Percentiles rank a stretch among this genome's conserved stretches.
Conservation (phyloP, 805 yeast species). For the Zygosaccharomyces kombuchaensis region DNA sequence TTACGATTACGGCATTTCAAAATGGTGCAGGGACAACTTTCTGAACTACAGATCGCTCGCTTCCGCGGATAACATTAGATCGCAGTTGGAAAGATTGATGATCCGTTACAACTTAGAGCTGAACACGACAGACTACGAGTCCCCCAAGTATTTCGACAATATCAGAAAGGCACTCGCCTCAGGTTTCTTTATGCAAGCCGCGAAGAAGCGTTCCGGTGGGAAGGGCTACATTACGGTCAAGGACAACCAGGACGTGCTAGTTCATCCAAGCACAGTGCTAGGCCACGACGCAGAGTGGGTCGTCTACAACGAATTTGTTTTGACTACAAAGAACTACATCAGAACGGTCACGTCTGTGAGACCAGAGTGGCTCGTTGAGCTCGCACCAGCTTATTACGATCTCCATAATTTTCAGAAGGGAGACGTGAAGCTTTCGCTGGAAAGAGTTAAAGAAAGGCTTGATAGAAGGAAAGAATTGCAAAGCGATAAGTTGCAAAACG, state of each 20-base stretch:
- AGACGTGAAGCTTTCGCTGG: conserved; percentile 65
- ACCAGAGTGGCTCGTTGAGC: conserved; percentile 88
- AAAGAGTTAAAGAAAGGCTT: conserved; percentile 52
- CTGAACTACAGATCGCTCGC: conserved; percentile 77
- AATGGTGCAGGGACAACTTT: conserved; percentile 92
- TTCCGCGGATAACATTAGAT: conserved; percentile 82
- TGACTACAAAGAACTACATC: conserved; percentile 89
- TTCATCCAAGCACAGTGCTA: conserved; percentile 90
- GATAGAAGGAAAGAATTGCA: conserved; percentile 40
- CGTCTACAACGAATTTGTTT: conserved; percentile 89
- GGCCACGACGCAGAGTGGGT: conserved; percentile 92
- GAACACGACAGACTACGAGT: conserved; percentile 61
- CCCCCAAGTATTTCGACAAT: conserved; percentile 66
- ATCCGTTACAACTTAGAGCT: conserved; percentile 71
- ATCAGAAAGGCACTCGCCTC: conserved; percentile 80
- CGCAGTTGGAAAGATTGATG: conserved; percentile 81
- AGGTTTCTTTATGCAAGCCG: conserved; percentile 99
- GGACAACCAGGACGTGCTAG: conserved; percentile 91
- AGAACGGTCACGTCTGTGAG: conserved; percentile 87
- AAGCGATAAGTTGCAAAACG: conserved; percentile 25
- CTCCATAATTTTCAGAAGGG: conserved; percentile 64
- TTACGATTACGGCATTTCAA: conserved; percentile 54
- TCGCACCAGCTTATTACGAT: conserved; percentile 64
- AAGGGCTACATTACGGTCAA: conserved; percentile 88
- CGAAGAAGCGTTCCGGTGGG: conserved; percentile 77